phyloP scores from a whole-genome alignment of 495 filamentous ascomycete species.

The Tuber calosporum region DNA sequence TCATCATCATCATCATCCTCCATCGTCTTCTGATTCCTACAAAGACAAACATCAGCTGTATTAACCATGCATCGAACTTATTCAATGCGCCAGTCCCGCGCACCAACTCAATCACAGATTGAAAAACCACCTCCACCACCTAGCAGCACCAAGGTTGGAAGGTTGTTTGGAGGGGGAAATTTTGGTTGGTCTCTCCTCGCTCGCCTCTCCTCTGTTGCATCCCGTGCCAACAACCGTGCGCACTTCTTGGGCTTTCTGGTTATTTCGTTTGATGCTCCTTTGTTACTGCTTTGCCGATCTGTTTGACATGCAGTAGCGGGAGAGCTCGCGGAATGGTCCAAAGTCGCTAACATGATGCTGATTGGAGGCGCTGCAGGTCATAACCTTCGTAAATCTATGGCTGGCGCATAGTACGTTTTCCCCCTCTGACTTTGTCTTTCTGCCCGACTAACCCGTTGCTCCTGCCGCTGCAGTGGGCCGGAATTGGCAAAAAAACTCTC shows the following conservation, averaged over 20 bases:
- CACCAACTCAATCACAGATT: slow-evolving; percentile 79
- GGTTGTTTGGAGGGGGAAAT: slow-evolving; percentile 77
- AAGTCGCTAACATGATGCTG: slow-evolving; percentile 37
- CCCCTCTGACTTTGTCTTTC: not conserved
- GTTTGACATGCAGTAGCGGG: not conserved
- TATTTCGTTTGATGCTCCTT: slow-evolving; percentile 2
- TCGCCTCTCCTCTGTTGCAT: slow-evolving; percentile 5
- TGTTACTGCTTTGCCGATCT: not conserved
- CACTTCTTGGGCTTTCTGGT: slow-evolving; percentile 7
- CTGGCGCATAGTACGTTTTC: slow-evolving; percentile 59
- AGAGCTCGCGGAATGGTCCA: slow-evolving; percentile 19
- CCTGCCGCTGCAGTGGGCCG: slow-evolving; percentile 53
- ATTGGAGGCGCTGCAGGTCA: slow-evolving; percentile 59
- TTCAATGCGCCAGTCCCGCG: slow-evolving; percentile 93
- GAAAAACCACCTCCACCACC: slow-evolving; percentile 90
- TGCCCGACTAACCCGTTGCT: slow-evolving; percentile 6
- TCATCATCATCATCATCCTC: slow-evolving; percentile 5
- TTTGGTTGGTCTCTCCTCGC: slow-evolving; percentile 56
- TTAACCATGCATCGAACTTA: slow-evolving; percentile 87
- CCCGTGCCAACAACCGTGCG: not conserved
- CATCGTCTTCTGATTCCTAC: slow-evolving; percentile 5
- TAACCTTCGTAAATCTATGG: slow-evolving; percentile 82
- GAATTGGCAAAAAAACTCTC: slow-evolving; percentile 95
- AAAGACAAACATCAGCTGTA: slow-evolving; percentile 10
- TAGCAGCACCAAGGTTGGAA: slow-evolving; percentile 79